Evolutionary conservation across 371 early-diverging fungal species (phyloP).

Genomic region (Mucor velutinosus): DNA sequence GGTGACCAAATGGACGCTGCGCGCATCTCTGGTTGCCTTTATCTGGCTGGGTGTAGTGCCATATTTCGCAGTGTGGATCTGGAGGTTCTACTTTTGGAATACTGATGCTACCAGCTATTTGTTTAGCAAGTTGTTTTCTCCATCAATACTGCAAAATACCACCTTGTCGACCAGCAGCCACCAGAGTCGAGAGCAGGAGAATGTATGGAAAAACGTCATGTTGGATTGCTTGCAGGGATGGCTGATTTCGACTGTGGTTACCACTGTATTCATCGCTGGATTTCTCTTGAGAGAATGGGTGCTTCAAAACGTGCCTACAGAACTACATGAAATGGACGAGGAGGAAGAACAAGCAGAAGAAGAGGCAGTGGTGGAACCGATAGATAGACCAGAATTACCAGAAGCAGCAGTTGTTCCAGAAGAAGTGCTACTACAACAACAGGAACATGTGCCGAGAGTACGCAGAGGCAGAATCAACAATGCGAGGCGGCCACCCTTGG

Average conservation of each 20-base stretch:
- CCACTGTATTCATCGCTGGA: conserved; percentile 73
- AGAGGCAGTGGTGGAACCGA: too few relatives aligned
- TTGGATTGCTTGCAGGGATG: conserved; percentile 87
- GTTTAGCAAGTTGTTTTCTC: not conserved
- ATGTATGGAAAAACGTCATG: conserved; percentile 49
- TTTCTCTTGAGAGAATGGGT: conserved; percentile 87
- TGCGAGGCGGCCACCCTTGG: not conserved
- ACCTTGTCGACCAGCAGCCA: not conserved
- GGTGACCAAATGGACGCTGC: not conserved
- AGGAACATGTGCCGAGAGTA: not conserved
- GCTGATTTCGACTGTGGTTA: conserved; percentile 70
- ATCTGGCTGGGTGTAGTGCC: conserved; percentile 11
- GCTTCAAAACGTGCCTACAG: conserved; percentile 66
- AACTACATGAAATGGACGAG: not conserved
- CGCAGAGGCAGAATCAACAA: not conserved
- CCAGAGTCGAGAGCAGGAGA: not conserved
- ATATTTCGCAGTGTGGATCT: conserved; percentile 14
- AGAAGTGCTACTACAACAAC: not conserved
- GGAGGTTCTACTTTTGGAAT: conserved; percentile 9
- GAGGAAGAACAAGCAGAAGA: conserved; percentile 9
- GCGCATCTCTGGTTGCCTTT: not conserved
- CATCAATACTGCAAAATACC: not conserved
- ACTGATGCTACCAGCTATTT: not conserved
- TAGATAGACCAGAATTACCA: not conserved
- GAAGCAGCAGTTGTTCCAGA: not conserved